A percentile compares a stretch with the other conserved stretches of the same genome.
Conservation (phyloP, 2,329 filamentous ascomycete species). For the Cladophialophora immunda region DNA sequence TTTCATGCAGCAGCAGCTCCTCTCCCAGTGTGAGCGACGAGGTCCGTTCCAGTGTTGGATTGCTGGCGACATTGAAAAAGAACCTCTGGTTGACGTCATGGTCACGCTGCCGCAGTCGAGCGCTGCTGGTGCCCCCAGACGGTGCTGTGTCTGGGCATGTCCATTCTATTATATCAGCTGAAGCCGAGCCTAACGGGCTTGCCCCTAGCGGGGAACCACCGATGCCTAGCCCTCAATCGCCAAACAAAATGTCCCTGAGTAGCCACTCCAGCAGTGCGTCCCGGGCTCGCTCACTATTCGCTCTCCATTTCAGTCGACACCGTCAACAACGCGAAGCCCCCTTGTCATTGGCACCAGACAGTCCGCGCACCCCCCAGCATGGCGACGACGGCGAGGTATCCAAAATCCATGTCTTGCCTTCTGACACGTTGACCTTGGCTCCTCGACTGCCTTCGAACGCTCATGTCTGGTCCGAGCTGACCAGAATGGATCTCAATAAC, state of each 20-base stretch:
- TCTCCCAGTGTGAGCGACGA: constrained; percentile 5
- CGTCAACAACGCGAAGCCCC: constrained; percentile 11
- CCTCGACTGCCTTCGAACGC: constrained; percentile 12
- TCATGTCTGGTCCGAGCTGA: constrained; percentile 23
- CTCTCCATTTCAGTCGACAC: constrained; percentile 7
- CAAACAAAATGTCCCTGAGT: constrained; percentile 9
- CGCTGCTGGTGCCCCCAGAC: neutral
- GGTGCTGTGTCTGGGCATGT: constrained; percentile 8
- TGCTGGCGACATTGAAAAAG: constrained; percentile 25
- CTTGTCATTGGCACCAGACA: constrained; percentile 10
- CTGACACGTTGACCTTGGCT: constrained; percentile 22
- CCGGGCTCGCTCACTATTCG: constrained; percentile 17
- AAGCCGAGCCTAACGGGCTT: constrained; percentile 8
- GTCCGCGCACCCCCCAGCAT: constrained; percentile 20
- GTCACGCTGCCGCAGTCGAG: constrained; percentile 16
- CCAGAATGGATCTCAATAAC: constrained; percentile 35
- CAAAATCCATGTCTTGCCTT: constrained; percentile 17
- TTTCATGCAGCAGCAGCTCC: constrained; percentile 30
- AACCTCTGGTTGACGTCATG: constrained; percentile 33
- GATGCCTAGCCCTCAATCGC: constrained; percentile 8
- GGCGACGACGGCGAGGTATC: constrained; percentile 21
- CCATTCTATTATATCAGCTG: constrained; percentile 3
- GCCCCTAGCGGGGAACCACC: neutral
- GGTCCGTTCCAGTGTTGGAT: constrained; percentile 5
- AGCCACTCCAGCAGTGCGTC: constrained; percentile 23